These are phyloP conservation scores for Lentinula detonsa DNA, from an alignment of 768 basidiomycete species.

Conservation along the genomic window DNA sequence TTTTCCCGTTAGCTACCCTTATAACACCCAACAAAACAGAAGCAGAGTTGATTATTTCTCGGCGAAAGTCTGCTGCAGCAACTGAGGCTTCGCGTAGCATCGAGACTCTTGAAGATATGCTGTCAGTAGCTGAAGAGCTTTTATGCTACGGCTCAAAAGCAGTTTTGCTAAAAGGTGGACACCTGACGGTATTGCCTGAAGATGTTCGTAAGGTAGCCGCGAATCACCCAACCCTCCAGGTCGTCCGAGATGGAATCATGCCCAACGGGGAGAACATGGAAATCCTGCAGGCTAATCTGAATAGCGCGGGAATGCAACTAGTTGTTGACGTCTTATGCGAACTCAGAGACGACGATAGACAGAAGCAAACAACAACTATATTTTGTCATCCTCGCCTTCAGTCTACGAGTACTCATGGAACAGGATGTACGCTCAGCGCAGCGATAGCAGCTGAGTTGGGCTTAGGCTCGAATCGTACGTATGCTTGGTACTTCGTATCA, in stretches of 20 bases:
- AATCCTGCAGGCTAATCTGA: conserved; percentile 37
- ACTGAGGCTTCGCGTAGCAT: conserved; percentile 23
- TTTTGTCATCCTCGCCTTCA: conserved; percentile 58
- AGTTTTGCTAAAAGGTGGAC: conserved; percentile 85
- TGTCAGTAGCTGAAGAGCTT: conserved; percentile 46
- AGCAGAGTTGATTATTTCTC: conserved; percentile 60
- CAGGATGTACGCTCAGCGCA: conserved; percentile 87
- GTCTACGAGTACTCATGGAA: conserved; percentile 80
- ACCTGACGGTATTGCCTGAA: conserved; percentile 39
- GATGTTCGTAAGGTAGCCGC: conserved; percentile 35
- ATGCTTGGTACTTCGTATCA: no score
- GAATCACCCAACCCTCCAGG: conserved; percentile 22
- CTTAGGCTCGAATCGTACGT: conserved; percentile 37
- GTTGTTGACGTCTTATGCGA: conserved; percentile 65
- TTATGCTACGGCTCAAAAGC: conserved; percentile 41
- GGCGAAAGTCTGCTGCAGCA: conserved; percentile 13
- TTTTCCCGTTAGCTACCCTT: conserved; percentile 66
- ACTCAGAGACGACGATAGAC: not conserved
- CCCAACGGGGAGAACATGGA: conserved; percentile 50
- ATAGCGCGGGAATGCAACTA: conserved; percentile 11
- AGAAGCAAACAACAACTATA: conserved; percentile 30
- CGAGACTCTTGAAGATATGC: conserved; percentile 50
- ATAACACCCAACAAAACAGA: conserved; percentile 87
- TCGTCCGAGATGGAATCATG: conserved; percentile 39
- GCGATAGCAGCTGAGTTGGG: conserved; percentile 69